Evolutionary conservation across 176 grass and related monocot genomes (phyloP), one percentile per base, ranked within the genome.

Genomic region (Musa troglodytarum): DNA sequence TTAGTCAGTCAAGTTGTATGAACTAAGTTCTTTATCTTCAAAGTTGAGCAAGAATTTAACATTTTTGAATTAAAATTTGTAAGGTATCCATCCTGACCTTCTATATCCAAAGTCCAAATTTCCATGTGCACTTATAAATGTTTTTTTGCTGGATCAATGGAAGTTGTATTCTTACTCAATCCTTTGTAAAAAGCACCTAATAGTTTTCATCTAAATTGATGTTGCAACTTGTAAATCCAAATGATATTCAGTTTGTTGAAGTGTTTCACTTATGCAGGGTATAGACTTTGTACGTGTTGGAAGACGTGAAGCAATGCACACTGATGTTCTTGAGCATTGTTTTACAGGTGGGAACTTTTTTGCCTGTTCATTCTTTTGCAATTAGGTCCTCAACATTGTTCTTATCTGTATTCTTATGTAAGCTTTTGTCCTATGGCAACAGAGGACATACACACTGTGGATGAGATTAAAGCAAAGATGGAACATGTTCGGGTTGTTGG

Each of bases 251-350:
- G 69, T 85, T 70, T 87, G 4, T 79, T 69, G 67, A 77, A 71
- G 64, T 43, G 11, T 69, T 55, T 79, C 19, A 11, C 67, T 80
- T 71, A 64, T 80, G 28, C 58, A 98, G 90, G 85, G 86, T 87
- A 79, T 98, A 69, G 90, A 98, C 89, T 98, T 98, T 82, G 82
- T 98, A 74, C 90, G 94, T 74, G 91, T 98, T 1, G 94, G 94
- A 79, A 98, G 94, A 86, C 71, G 76, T 50, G 94, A 93, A 82
- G 88, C 83, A 74, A 82, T 98, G 65, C 94, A 98, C 75, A 55
- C 85, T 70, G 88, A 98, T 79, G 65, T 98, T 80, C 85, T 54
- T 22, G 58, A 62, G 52, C 83, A 98, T 84, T 98, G 90, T 66
- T 89, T 98, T 76, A 83, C 90, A 87, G 81, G 94, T 98, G 10